Evolutionary conservation across 129 eudicot species (phyloP).

Genomic region (Calendula officinalis): DNA sequence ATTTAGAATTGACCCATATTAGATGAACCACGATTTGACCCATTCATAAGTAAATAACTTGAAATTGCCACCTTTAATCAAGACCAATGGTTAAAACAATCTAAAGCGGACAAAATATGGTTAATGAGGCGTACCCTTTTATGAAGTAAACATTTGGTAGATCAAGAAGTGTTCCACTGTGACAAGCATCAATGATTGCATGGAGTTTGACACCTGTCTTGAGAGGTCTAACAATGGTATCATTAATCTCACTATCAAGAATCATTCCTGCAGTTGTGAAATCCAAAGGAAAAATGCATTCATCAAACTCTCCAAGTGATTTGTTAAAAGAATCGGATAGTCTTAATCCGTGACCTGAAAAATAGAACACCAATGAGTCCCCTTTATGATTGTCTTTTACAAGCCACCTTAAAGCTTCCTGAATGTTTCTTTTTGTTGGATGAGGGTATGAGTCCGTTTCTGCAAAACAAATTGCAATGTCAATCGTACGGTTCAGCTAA

Average conservation of each 20-base stretch:
- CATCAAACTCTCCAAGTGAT: slow-evolving; percentile 68
- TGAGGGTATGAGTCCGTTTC: slow-evolving; percentile 41
- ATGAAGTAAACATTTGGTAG: slow-evolving; percentile 38
- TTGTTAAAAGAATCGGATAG: slow-evolving; percentile 52
- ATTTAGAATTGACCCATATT: neutral
- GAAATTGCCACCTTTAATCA: neutral
- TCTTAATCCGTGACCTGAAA: slow-evolving; percentile 73
- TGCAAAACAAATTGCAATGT: slow-evolving; percentile 26
- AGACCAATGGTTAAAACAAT: neutral
- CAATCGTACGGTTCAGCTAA: neutral
- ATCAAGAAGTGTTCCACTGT: slow-evolving; percentile 86
- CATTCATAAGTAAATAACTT: neutral
- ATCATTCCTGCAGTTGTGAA: slow-evolving; percentile 61
- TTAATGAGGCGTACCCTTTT: slow-evolving; percentile 36
- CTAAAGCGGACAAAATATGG: neutral
- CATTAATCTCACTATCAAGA: slow-evolving; percentile 57
- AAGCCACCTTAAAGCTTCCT: slow-evolving; percentile 66
- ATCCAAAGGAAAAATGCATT: slow-evolving; percentile 71
- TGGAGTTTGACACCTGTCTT: slow-evolving; percentile 59
- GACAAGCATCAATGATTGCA: slow-evolving; percentile 75
- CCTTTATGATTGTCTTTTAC: slow-evolving; percentile 50
- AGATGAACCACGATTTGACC: neutral
- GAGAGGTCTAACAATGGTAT: slow-evolving; percentile 64
- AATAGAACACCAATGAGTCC: slow-evolving; percentile 79
- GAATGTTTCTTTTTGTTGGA: slow-evolving; percentile 71